phyloP scores from a whole-genome alignment of 1,139 yeast genomes.

The Saccharomyces hybrid region DNA sequence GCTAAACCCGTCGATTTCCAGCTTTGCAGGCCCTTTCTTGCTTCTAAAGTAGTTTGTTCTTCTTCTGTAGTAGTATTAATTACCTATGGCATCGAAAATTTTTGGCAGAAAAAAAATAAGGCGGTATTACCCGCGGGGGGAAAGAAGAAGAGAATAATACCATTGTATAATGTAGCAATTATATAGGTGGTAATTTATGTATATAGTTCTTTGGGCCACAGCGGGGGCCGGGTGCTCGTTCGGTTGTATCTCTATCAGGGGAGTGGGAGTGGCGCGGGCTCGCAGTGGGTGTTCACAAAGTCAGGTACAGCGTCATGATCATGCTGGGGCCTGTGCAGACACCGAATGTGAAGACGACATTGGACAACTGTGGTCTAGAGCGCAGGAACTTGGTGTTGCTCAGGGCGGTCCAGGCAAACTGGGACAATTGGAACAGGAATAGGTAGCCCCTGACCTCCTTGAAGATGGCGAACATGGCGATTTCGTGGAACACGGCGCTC shows the following conservation, averaged over 20 bases:
- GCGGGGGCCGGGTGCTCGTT: neutral
- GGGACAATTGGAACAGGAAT: slow-evolving; percentile 65
- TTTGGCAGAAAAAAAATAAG: neutral
- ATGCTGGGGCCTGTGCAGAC: slow-evolving; percentile 82
- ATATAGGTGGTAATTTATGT: neutral
- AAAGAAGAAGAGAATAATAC: neutral
- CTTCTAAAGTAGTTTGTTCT: neutral
- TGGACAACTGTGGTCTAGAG: slow-evolving; percentile 44
- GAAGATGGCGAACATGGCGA: slow-evolving; percentile 80
- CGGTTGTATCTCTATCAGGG: neutral
- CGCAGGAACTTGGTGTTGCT: slow-evolving; percentile 7
- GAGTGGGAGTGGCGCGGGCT: slow-evolving; percentile 32
- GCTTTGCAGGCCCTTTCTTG: neutral
- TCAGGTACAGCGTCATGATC: slow-evolving; percentile 31
- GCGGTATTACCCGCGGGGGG: neutral
- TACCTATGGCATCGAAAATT: neutral
- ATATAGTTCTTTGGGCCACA: neutral
- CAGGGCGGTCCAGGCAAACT: slow-evolving; percentile 37
- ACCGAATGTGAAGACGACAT: slow-evolving; percentile 79
- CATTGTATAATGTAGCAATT: neutral
- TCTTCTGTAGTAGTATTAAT: neutral
- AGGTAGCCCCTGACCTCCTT: slow-evolving; percentile 71
- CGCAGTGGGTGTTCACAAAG: slow-evolving; percentile 45
- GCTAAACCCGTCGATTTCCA: neutral
- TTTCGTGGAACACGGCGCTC: slow-evolving; percentile 74